Percentiles rank a stretch among this genome's conserved stretches.
phyloP scores from a whole-genome alignment of 1,284 basidiomycete genomes.

The Bondarzewia mesenterica region DNA sequence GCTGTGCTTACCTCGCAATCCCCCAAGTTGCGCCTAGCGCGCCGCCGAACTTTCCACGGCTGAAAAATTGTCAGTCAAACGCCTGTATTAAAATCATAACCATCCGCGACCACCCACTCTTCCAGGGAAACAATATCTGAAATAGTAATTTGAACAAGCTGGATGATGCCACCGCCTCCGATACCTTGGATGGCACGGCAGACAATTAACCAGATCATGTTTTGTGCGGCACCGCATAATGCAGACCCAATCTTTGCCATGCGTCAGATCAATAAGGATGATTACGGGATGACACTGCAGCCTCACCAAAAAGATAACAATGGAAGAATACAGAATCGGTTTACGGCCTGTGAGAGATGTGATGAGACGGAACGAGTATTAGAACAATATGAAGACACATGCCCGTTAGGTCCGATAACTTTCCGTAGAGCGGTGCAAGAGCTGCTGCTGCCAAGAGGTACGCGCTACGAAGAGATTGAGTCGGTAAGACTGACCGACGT shows the following conservation, averaged over 20 bases:
- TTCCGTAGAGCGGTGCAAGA: conserved; percentile 68
- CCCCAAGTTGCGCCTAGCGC: conserved; percentile 77
- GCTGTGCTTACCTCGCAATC: conserved; percentile 45
- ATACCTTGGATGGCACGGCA: conserved; percentile 77
- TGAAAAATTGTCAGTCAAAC: conserved; percentile 17
- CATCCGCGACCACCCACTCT: conserved; percentile 41
- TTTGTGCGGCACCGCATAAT: conserved; percentile 76
- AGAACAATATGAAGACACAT: not conserved
- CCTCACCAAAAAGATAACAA: conserved; percentile 62
- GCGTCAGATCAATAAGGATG: not conserved
- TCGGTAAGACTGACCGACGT: not conserved
- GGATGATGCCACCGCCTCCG: conserved; percentile 73
- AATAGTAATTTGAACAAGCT: conserved; percentile 62
- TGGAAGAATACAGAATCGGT: conserved; percentile 61
- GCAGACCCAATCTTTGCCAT: conserved; percentile 64
- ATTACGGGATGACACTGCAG: not conserved
- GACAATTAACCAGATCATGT: conserved; percentile 65
- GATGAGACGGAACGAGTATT: not conserved
- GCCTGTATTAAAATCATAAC: not conserved
- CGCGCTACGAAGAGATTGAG: conserved; percentile 32
- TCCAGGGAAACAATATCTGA: conserved; percentile 74
- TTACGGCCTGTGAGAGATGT: conserved; percentile 36
- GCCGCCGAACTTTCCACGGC: conserved; percentile 71
- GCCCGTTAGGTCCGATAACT: conserved; percentile 58
- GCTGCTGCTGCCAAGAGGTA: conserved; percentile 70